Conservation (phyloP, 2,329 filamentous ascomycete species). For the Zasmidium citrigriseum region DNA sequence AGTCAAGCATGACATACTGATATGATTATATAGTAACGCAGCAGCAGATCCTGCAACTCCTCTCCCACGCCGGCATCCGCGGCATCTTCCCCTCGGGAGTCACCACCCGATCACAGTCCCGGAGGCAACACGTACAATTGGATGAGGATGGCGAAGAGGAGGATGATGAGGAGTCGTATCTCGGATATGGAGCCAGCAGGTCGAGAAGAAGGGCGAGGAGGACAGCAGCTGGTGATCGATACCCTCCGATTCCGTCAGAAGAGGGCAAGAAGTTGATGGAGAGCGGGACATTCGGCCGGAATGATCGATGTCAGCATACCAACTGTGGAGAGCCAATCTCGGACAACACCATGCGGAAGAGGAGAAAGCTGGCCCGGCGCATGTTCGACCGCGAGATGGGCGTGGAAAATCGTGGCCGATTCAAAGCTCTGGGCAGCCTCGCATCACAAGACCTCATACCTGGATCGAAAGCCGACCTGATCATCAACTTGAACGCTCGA, state of each 20-base stretch:
- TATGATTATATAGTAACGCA: conserved; percentile 43
- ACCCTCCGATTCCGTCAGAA: conserved; percentile 83
- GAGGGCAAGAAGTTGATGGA: conserved; percentile 77
- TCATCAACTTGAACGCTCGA: conserved; percentile 81
- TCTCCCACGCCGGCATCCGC: conserved; percentile 56
- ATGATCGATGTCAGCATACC: conserved; percentile 53
- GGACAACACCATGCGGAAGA: conserved; percentile 53
- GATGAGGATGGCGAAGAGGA: conserved; percentile 27
- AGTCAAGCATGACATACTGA: conserved; percentile 13
- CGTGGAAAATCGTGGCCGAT: conserved; percentile 58
- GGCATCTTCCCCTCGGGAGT: conserved; percentile 47
- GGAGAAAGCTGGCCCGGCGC: conserved; percentile 63
- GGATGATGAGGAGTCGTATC: conserved; percentile 34
- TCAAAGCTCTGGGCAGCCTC: conserved; percentile 63
- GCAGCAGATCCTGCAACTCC: conserved; percentile 55
- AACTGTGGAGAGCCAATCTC: conserved; percentile 42
- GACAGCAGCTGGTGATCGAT: conserved; percentile 52
- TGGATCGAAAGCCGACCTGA: conserved; percentile 73
- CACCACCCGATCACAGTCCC: conserved; percentile 28
- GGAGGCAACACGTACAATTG: conserved; percentile 25
- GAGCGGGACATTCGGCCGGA: conserved; percentile 75
- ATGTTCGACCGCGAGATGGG: conserved; percentile 83
- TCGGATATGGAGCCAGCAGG: conserved; percentile 42
- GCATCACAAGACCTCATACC: conserved; percentile 75
- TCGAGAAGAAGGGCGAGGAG: conserved; percentile 52